Evolutionary conservation across 345 rosid genomes (phyloP), one percentile per base, ranked within the genome.

Genomic region (Salix purpurea): DNA sequence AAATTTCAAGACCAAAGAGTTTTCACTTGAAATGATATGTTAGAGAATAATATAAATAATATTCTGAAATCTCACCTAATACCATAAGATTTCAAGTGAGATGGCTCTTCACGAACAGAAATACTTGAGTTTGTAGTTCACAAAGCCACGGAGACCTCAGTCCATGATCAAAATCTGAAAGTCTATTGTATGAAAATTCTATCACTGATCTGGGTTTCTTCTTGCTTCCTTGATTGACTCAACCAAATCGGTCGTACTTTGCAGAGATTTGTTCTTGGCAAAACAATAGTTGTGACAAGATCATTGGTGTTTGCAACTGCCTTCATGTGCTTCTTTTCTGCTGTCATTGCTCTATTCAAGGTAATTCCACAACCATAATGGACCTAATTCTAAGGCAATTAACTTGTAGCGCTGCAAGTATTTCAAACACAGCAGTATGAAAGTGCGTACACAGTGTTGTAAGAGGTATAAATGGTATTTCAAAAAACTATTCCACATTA

Each of bases 181-280:
- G 26, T 56, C 61, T 8, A n/a, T 8, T 8, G 24, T 11, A 56
- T n/a, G 26, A 56, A 2, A 42, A 56, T 8, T 56, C 26, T 8
- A n/a, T 56, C 13, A 3, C 26, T 9, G 37, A 34, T 34, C 62
- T 2, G 23, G 11, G n/a, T 56, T 56, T n/a, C 13, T 56, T 56
- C 5, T n/a, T 48, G n/a, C 6, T 32, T 15, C 32, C 32, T 13
- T 56, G 15, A 40, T 26, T 37, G 58, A 42, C 52, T 26, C 16
- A 15, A 26, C 42, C 39, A 16, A 9, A 24, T 23, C 11, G 21
- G 13, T 11, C 1, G 2, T 36, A 3, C 26, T 14, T 7, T 69
- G 37, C 80, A 86, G 88, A 81, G 74, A 74, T 83, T 71, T 61
- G 85, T 79, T 65, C 83, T 83, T 58, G 80, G 84, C 28, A 86